Evolutionary conservation across 257 asterid genomes (phyloP), one percentile per base, ranked within the genome.

Genomic region (Marsdenia floribunda): DNA sequence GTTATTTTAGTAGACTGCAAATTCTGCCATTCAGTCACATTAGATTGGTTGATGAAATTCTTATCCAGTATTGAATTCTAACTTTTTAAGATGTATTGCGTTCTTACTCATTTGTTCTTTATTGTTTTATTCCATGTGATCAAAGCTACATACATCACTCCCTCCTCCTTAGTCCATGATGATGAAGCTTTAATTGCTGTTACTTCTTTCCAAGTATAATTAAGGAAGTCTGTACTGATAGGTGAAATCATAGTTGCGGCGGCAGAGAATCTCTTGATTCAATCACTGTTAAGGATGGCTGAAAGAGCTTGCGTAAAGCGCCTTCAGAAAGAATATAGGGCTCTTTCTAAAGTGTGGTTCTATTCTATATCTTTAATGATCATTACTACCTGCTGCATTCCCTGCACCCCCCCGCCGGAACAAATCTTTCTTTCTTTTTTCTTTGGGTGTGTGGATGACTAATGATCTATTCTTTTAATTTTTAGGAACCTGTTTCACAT

Each of bases 311-410:
- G 99, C 65, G 92, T 92, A 50, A 91, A 90, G 87, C 98, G 99
- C 79, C 96, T 96, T 47, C 99, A 91, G 81, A 96, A 93, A 85
- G 99, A 96, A 85, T 93, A 89, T 80, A 85, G 98, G 88, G 88
- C 98, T 73, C 96, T 96, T 55, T 91, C 96, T 80, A 93, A 96
- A 83, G 99, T 96, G 85, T 81, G 95, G 60, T 38, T 15, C 71
- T 66, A 18, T 49, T 66, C 71, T 66, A 49, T 38, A 19, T 38
- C 24, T 35, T 37, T 66, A 12, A 38, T 38, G 26, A 38, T 65
- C 16, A 16, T 18, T 37, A 26, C 68, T 52, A 15, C 21, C 3
- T 55, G 29, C 54, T 49, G 54, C 18, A 49, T 12, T 52, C 57
- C 16, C 21, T 6, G 11, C 42, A 2, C 3, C 21, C 14, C 33